These are phyloP conservation scores for Cymbopogon flexuosus DNA, from an alignment of 202 grass and related monocot genomes.

Conservation along the genomic window DNA sequence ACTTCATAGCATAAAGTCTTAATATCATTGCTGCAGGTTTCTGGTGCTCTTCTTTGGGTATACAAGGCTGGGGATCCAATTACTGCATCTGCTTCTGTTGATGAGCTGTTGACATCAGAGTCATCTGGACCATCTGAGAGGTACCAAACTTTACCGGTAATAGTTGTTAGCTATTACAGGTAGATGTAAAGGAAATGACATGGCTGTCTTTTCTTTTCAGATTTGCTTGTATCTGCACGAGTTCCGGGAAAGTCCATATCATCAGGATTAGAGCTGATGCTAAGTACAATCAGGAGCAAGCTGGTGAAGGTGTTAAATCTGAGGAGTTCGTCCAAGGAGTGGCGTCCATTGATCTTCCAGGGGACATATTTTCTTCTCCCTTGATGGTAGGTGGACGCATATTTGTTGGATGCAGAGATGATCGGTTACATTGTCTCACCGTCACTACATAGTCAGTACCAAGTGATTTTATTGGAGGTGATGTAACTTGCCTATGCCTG, in stretches of 20 bases:
- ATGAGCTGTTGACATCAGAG: conserved; percentile 54
- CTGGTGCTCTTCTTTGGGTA: conserved; percentile 55
- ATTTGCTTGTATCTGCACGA: conserved; percentile 75
- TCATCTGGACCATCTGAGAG: conserved; percentile 48
- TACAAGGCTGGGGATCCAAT: conserved; percentile 72
- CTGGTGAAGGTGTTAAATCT: conserved; percentile 3
- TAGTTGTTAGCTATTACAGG: background rate
- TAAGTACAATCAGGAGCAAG: conserved; percentile 17
- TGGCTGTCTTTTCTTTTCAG: conserved; percentile 25
- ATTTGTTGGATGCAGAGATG: conserved; percentile 86
- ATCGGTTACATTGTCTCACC: conserved; percentile 59
- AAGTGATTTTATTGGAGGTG: background rate
- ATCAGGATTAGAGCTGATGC: conserved; percentile 52
- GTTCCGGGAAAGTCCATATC: conserved; percentile 68
- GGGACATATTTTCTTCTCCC: conserved; percentile 83
- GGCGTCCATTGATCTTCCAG: conserved; percentile 51
- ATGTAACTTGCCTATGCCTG: background rate
- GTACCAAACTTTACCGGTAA: conserved; percentile 29
- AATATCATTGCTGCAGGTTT: conserved; percentile 28
- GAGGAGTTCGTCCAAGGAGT: conserved; percentile 44
- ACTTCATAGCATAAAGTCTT: background rate
- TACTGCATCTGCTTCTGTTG: conserved; percentile 70
- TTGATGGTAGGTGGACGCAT: conserved; percentile 81
- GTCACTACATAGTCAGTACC: conserved; percentile 18
- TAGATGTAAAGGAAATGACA: background rate